Percentiles rank a stretch among this genome's conserved stretches.
These are phyloP conservation scores for Basidiobolus meristosporus DNA, from an alignment of 371 early-diverging fungal genomes.

Conservation along the genomic window DNA sequence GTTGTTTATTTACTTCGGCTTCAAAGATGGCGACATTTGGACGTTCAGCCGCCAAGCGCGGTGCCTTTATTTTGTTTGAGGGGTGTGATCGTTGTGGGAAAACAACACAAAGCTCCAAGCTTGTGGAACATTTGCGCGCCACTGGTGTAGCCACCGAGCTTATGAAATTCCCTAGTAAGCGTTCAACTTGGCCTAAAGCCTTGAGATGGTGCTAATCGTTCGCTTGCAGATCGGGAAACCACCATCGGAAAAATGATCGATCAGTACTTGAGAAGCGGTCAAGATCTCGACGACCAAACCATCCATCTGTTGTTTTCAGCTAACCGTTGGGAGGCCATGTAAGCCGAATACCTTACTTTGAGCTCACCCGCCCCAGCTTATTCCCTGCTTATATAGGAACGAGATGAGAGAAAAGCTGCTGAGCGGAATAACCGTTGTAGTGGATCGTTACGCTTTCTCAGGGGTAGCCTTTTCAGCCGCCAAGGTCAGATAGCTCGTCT, in stretches of 20 bases:
- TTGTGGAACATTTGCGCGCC: slow-evolving; percentile 32
- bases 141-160: slow-evolving; percentile 21
- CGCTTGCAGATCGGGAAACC: slow-evolving; percentile 62
- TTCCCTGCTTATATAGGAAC: slow-evolving; percentile 17
- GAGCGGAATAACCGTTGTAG: slow-evolving; percentile 56
- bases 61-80: slow-evolving; percentile 90
- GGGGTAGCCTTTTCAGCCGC: slow-evolving; percentile 91
- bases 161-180: slow-evolving; percentile 55
- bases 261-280: slow-evolving; percentile 49
- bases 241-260: slow-evolving; percentile 84
- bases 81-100: slow-evolving; percentile 96
- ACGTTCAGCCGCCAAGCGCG: too few relatives aligned
- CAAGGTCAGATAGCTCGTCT: slow-evolving; percentile 23
- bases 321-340: slow-evolving; percentile 59
- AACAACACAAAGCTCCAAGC: slow-evolving; percentile 63
- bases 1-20: too few relatives aligned
- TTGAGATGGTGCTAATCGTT: neutral
- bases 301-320: slow-evolving; percentile 93
- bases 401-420: slow-evolving; percentile 24
- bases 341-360: slow-evolving; percentile 5
- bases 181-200: neutral
- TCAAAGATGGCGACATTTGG: too few relatives aligned
- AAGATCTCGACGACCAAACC: slow-evolving; percentile 60
- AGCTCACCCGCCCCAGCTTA: neutral
- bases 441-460: slow-evolving; percentile 96